A percentile compares a stretch with the other conserved stretches of the same genome.
phyloP scores from a whole-genome alignment of 192 early-diverging fungal species.

The Pilaira anomala region DNA sequence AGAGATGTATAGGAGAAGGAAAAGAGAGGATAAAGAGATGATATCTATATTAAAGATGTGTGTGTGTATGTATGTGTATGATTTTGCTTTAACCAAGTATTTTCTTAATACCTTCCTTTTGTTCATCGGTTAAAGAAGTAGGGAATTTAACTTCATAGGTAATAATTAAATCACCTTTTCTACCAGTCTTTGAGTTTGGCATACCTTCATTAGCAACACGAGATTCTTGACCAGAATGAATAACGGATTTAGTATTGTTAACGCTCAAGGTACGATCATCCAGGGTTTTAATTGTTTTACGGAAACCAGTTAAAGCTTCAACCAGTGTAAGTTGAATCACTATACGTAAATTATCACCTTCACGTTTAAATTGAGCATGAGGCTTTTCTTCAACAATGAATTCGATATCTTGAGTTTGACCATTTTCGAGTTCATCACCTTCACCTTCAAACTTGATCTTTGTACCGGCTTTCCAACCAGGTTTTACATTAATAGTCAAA shows the following conservation, averaged over 20 bases:
- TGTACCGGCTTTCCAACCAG: constrained; percentile 97
- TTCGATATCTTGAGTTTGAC: constrained; percentile 85
- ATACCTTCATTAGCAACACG: constrained; percentile 83
- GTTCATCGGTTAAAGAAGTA: constrained; percentile 53
- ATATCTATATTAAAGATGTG: not conserved
- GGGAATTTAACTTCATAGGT: constrained; percentile 82
- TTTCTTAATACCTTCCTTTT: constrained; percentile 67
- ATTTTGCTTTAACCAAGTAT: constrained; percentile 26
- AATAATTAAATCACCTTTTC: constrained; percentile 87
- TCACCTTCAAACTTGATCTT: constrained; percentile 89
- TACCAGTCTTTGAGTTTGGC: constrained; percentile 86
- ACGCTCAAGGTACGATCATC: constrained; percentile 73
- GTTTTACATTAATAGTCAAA: constrained; percentile 79
- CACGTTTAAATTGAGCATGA: constrained; percentile 81
- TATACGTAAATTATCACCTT: constrained; percentile 78
- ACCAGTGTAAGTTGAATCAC: constrained; percentile 64
- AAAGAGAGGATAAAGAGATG: too few relatives aligned
- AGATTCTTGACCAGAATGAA: constrained; percentile 74
- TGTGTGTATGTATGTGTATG: not conserved
- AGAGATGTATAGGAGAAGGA: too few relatives aligned
- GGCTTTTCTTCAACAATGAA: constrained; percentile 94
- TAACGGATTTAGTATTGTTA: constrained; percentile 53
- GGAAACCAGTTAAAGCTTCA: constrained; percentile 82
- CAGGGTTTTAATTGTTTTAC: constrained; percentile 67
- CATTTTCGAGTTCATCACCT: constrained; percentile 82